These are phyloP conservation scores for Wickerhamomyces rabaulensis DNA, from an alignment of 805 yeast species.

Conservation along the genomic window DNA sequence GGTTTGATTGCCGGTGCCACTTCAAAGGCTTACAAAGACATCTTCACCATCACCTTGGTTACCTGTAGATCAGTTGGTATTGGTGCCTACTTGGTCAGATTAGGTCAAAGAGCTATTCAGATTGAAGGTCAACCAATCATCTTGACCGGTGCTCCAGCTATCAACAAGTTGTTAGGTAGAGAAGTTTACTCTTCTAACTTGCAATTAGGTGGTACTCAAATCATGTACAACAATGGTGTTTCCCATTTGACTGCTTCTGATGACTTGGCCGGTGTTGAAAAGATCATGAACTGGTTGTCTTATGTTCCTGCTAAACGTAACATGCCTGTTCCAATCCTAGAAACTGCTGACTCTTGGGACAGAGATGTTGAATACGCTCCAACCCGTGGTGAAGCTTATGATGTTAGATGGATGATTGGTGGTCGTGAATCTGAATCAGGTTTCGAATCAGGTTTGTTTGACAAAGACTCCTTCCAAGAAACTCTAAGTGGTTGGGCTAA, in stretches of 20 bases:
- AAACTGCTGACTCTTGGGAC: conserved; percentile 85
- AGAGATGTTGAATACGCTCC: conserved; percentile 85
- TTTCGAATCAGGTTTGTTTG: conserved; percentile 86
- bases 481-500: conserved; percentile 97
- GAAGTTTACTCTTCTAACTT: conserved; percentile 95
- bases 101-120: conserved; percentile 98
- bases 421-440: conserved; percentile 73
- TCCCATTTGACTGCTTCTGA: conserved; percentile 96
- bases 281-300: conserved; percentile 93
- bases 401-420: conserved; percentile 90
- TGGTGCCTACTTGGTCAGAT: conserved; percentile 96
- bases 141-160: conserved; percentile 98
- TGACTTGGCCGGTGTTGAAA: conserved; percentile 93
- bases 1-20: conserved; percentile 99
- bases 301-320: conserved; percentile 89
- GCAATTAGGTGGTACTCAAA: conserved; percentile 98
- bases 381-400: conserved; percentile 64
- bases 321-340: conserved; percentile 85
- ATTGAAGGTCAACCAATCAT: conserved; percentile 98
- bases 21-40: conserved; percentile 94
- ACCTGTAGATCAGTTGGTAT: conserved; percentile 99
- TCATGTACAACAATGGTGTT: conserved; percentile 98
- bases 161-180: conserved; percentile 92
- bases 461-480: conserved; percentile 89
- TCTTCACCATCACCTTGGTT: conserved; percentile 94